Evolutionary conservation across 1,284 basidiomycete species (phyloP), one percentile per base, ranked within the genome.

Genomic region (Acaromyces ingoldii): DNA sequence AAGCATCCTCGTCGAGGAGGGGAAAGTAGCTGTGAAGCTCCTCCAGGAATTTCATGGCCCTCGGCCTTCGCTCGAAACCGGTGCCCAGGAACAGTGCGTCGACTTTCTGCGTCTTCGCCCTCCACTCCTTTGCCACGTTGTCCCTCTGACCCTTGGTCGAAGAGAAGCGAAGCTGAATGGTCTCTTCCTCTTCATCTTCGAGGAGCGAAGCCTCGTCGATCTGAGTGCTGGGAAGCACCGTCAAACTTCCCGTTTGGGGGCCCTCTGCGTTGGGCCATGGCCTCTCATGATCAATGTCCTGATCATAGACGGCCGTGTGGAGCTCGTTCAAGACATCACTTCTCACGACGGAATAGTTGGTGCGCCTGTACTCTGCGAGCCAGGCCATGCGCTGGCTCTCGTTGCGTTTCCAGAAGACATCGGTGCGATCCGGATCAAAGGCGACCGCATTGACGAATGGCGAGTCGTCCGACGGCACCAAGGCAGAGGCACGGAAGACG

Each of bases 311-410:
- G 21, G 56, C 50, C 21, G 70, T 64, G 57, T 70, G 60, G 33
- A 74, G 46, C 49, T 64, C 57, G 49, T 68, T 64, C 42, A 74
- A 53, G 34, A 73, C 47, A 42, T 73, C 64, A 13, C 49, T 59
- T 10, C 67, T 59, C 3, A 74, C 69, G 10, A 74, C 72, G 28
- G 65, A 67, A 57, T 74, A 74, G 54, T 74, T 74, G 36, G 72
- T 74, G 10, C 71, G 65, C 53, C 65, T 67, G 53, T 70, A 75
- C 52, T 75, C 72, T 25, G 49, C 51, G 5, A 63, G 51, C 69
- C 70, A 70, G 25, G 54, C 58, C 21, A 53, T 51, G 25, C 72
- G 67, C 30, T 67, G 57, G 30, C 49, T 45, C 37, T 59, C 60
- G 30, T 41, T 52, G 7, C 63, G 62, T 36, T 57, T 45, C 70